Evolutionary conservation across 164 flowering plant genomes (phyloP).

Genomic region (Chloranthus sessilifolius): DNA sequence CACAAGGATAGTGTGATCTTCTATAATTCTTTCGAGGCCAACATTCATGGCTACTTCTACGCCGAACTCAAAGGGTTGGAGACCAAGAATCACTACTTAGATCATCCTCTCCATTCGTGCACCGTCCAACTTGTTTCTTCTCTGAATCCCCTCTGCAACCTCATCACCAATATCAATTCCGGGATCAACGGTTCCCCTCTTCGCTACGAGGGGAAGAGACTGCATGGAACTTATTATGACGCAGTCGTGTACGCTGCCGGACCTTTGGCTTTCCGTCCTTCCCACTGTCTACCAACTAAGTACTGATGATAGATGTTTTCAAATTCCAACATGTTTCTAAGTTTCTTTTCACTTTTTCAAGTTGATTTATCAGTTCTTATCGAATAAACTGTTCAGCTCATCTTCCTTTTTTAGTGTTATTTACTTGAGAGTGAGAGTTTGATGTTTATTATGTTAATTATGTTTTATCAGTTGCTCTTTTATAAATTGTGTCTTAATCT

Average conservation of each 20-base stretch:
- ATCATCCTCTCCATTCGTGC: constrained; percentile 83
- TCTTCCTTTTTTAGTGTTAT: too few species aligned
- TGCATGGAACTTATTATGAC: constrained; percentile 33
- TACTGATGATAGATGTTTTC: constrained; percentile 13
- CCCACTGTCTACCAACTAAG: constrained; percentile 31
- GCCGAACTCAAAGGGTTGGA: constrained; percentile 52
- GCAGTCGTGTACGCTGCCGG: constrained; percentile 70
- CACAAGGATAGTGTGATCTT: constrained; percentile 44
- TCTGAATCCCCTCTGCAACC: constrained; percentile 53
- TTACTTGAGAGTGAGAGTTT: too few species aligned
- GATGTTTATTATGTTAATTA: too few species aligned
- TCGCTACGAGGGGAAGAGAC: constrained; percentile 48
- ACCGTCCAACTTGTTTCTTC: constrained; percentile 60
- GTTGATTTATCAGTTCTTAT: too few species aligned
- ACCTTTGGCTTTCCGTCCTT: constrained; percentile 79
- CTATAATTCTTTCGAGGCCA: constrained; percentile 48
- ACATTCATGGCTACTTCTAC: constrained; percentile 63
- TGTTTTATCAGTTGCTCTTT: too few species aligned
- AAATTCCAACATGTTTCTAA: too few species aligned
- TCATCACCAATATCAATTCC: constrained; percentile 55
- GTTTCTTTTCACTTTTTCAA: too few species aligned
- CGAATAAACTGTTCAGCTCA: too few species aligned
- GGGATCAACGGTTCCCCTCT: constrained; percentile 65
- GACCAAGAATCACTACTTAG: constrained; percentile 40
- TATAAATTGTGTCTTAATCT: too few species aligned